Percentiles rank a stretch among this genome's conserved stretches.
Conservation (phyloP, 257 asterid genomes). For the Rubia yunnanensis region DNA sequence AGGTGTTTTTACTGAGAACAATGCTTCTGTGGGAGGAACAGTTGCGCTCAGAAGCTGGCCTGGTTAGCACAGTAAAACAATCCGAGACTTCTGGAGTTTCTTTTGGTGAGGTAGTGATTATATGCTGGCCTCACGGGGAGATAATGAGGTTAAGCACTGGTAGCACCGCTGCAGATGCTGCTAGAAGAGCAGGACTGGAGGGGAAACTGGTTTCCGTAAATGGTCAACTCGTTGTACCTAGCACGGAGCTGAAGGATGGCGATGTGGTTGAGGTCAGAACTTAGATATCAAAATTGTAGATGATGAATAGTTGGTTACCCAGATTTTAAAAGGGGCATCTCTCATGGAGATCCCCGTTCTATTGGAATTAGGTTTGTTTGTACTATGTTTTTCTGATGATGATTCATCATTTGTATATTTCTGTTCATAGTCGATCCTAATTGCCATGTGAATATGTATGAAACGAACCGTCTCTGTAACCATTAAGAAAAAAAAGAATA, state of each 20-base stretch:
- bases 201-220: constrained; percentile 80
- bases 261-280: constrained; percentile 83
- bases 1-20: constrained; percentile 79
- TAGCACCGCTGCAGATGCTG: constrained; percentile 98
- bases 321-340: neutral
- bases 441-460: too few species aligned
- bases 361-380: too few species aligned
- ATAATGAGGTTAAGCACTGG: constrained; percentile 78
- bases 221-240: constrained; percentile 77
- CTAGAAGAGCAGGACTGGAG: constrained; percentile 64
- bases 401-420: neutral
- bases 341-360: neutral
- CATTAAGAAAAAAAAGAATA: too few species aligned
- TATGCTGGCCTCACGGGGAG: constrained; percentile 93
- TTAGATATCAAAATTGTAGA: constrained; percentile 22
- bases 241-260: constrained; percentile 81
- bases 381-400: too few species aligned
- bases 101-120: constrained; percentile 73
- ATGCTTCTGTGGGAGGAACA: constrained; percentile 99
- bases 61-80: constrained; percentile 22
- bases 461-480: too few species aligned
- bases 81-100: constrained; percentile 21
- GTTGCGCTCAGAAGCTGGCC: constrained; percentile 69
- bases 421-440: neutral
- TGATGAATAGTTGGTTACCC: neutral